Evolutionary conservation across 805 yeast genomes (phyloP).

Genomic region (Lipomyces lipofer): DNA sequence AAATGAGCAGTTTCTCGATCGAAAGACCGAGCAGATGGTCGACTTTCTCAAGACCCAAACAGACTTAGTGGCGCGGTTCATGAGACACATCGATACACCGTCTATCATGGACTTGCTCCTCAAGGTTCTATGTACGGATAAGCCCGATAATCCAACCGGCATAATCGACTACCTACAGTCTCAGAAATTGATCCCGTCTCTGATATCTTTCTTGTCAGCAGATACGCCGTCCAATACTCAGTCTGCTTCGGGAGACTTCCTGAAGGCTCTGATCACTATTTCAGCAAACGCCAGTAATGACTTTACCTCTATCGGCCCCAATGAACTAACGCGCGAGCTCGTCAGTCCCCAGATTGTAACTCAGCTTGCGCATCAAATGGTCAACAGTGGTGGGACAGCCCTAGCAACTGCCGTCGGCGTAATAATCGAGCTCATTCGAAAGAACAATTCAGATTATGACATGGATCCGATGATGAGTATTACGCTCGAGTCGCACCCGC

Average conservation of each 20-base stretch:
- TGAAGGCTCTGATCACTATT: conserved; percentile 89
- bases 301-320: conserved; percentile 92
- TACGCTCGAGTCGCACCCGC: conserved; percentile 86
- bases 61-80: conserved; percentile 72
- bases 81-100: conserved; percentile 87
- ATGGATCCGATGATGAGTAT: conserved; percentile 79
- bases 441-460: conserved; percentile 95
- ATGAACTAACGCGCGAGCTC: conserved; percentile 85
- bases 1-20: conserved; percentile 84
- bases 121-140: conserved; percentile 89
- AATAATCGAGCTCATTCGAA: conserved; percentile 88
- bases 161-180: conserved; percentile 71
- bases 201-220: conserved; percentile 71
- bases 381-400: conserved; percentile 75
- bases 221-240: conserved; percentile 69
- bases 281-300: conserved; percentile 90
- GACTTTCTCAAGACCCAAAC: conserved; percentile 67
- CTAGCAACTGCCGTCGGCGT: conserved; percentile 93
- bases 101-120: conserved; percentile 90
- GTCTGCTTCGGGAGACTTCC: conserved; percentile 91
- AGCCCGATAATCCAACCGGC: conserved; percentile 85
- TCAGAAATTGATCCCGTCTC: conserved; percentile 70
- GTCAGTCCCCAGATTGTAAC: conserved; percentile 72
- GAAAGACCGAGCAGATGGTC: conserved; percentile 71
- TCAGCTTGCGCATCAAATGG: conserved; percentile 72